Evolutionary conservation across 75 land plant genomes (phyloP).

Genomic region (Adiantum capillusveneris): DNA sequence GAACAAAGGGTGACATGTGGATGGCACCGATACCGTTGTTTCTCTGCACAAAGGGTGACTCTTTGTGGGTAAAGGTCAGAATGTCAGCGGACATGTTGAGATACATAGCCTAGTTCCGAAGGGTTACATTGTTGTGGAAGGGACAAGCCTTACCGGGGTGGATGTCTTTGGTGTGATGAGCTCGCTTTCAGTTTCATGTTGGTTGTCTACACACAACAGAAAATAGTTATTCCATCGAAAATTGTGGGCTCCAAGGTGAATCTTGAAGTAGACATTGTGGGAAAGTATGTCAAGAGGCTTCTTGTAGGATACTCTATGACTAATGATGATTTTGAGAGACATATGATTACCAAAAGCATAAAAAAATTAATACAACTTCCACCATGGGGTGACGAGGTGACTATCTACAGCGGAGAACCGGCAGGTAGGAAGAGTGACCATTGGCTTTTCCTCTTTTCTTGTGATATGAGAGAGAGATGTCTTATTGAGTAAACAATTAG

Average conservation of each 20-base stretch:
- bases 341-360: too few species aligned
- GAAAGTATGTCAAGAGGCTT: constrained; percentile 91
- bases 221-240: constrained; percentile 79
- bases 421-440: too few species aligned
- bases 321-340: neutral
- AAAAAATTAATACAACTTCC: too few species aligned
- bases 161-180: constrained; percentile 76
- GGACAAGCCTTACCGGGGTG: constrained; percentile 94
- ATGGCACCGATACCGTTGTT: too few species aligned
- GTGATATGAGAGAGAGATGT: too few species aligned
- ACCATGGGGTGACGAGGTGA: too few species aligned
- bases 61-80: constrained; percentile 83
- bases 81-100: constrained; percentile 41
- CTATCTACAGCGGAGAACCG: too few species aligned
- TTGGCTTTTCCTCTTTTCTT: too few species aligned
- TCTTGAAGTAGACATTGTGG: constrained; percentile 88
- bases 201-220: constrained; percentile 88
- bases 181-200: constrained; percentile 76
- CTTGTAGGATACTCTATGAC: constrained; percentile 28
- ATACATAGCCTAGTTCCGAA: constrained; percentile 84
- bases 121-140: constrained; percentile 90
- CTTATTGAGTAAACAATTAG: too few species aligned
- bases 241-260: constrained; percentile 81
- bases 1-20: too few species aligned
- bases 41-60: too few species aligned